Percentiles rank a stretch among this genome's conserved stretches.
These are phyloP conservation scores for Calycina marina DNA, from an alignment of 2,329 filamentous ascomycete species.

Conservation along the genomic window DNA sequence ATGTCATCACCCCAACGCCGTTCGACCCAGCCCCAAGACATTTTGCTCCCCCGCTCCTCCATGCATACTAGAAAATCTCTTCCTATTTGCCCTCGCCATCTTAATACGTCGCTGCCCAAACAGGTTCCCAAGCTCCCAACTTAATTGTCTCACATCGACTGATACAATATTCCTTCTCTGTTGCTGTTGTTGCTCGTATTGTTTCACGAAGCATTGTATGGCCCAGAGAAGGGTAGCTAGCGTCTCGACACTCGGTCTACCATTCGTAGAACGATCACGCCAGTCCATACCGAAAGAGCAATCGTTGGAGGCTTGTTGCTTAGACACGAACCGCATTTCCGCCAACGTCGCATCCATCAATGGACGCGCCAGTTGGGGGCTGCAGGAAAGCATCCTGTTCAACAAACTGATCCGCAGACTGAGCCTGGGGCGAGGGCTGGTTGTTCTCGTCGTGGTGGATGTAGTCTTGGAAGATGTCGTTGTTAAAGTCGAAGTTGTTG, in stretches of 20 bases:
- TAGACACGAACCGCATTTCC: constrained; percentile 58
- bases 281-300: constrained; percentile 20
- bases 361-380: constrained; percentile 60
- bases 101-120: constrained; percentile 12
- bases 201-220: constrained; percentile 17
- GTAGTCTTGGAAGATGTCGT: constrained; percentile 37
- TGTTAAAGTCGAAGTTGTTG: constrained; percentile 36
- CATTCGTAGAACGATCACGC: constrained; percentile 12
- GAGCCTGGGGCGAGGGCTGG: constrained; percentile 20
- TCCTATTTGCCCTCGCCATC: constrained; percentile 1
- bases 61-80: constrained; percentile 8
- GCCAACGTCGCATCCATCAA: constrained; percentile 59
- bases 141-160: constrained; percentile 17
- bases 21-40: constrained; percentile 18
- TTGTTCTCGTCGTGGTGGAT: constrained; percentile 32
- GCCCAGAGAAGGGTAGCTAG: constrained; percentile 23
- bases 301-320: constrained; percentile 23
- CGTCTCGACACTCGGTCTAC: constrained; percentile 18
- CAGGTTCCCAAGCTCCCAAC: constrained; percentile 15
- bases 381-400: constrained; percentile 50
- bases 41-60: constrained; percentile 12
- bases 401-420: constrained; percentile 24
- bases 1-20: constrained; percentile 11
- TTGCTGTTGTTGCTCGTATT: constrained; percentile 12
- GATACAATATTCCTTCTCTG: constrained; percentile 17